Percentiles rank a stretch among this genome's conserved stretches.
These are phyloP conservation scores for Lasiosphaeris hirsuta DNA, from an alignment of 495 filamentous ascomycete genomes.

Conservation along the genomic window DNA sequence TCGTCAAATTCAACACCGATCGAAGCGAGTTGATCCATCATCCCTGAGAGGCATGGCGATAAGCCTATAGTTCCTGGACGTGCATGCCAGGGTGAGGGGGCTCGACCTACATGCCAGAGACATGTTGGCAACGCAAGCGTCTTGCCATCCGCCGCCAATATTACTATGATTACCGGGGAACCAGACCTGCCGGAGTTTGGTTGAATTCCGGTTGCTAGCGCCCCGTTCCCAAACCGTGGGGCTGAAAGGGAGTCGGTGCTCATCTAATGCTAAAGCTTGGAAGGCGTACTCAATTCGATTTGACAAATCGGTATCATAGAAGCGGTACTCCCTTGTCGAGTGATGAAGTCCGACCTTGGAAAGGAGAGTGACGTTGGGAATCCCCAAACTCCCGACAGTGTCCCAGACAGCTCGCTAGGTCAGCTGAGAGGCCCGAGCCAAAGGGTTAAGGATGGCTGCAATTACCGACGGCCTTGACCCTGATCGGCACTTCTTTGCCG, in stretches of 20 bases:
- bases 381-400: conserved; percentile 57
- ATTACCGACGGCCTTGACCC: conserved; percentile 44
- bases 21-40: conserved; percentile 64
- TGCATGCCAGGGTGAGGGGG: too few species aligned
- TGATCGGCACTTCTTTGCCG: conserved; percentile 38
- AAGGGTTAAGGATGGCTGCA: background rate
- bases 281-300: conserved; percentile 64
- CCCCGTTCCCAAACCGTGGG: conserved; percentile 60
- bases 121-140: conserved; percentile 56
- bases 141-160: conserved; percentile 55
- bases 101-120: conserved; percentile 56
- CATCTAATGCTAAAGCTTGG: conserved; percentile 71
- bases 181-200: conserved; percentile 67
- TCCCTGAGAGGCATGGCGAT: conserved; percentile 33
- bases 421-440: background rate
- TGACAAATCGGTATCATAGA: conserved; percentile 58
- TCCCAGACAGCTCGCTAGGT: conserved; percentile 46
- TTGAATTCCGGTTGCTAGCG: conserved; percentile 32
- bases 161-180: conserved; percentile 69
- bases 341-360: conserved; percentile 39
- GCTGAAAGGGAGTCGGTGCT: conserved; percentile 59
- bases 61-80: background rate
- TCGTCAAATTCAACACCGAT: conserved; percentile 57
- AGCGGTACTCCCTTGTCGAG: conserved; percentile 52
- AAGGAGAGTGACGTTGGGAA: conserved; percentile 41